Evolutionary conservation across 345 rosid genomes (phyloP).

Genomic region (Luvunga scandens): DNA sequence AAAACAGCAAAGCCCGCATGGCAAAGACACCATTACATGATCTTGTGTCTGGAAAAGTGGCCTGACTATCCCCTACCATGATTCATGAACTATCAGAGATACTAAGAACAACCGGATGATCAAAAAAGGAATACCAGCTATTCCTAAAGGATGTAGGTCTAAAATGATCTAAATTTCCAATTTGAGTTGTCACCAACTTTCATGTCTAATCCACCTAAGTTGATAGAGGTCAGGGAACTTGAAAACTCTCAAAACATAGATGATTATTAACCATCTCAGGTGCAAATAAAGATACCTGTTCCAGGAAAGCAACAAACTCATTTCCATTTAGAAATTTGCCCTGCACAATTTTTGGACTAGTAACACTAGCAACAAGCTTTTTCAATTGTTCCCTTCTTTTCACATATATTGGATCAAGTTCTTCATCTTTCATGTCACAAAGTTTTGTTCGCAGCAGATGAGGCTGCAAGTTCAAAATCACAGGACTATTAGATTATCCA

Average conservation of each 20-base stretch:
- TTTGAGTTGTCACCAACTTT: background rate
- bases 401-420: slow-evolving; percentile 83
- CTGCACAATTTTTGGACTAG: slow-evolving; percentile 93
- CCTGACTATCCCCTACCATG: background rate
- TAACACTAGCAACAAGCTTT: slow-evolving; percentile 67
- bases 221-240: background rate
- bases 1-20: background rate
- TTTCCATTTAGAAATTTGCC: slow-evolving; percentile 80
- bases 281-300: slow-evolving; percentile 59
- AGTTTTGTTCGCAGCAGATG: slow-evolving; percentile 95
- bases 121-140: background rate
- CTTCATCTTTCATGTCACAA: slow-evolving; percentile 91
- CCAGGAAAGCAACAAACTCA: slow-evolving; percentile 87
- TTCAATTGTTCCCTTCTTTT: slow-evolving; percentile 78
- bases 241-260: background rate
- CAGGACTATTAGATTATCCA: slow-evolving; percentile 25
- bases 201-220: background rate
- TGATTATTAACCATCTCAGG: background rate
- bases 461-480: slow-evolving; percentile 53
- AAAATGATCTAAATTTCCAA: background rate
- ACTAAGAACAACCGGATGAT: background rate
- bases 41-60: background rate
- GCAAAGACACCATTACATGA: background rate
- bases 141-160: background rate
- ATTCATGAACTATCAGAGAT: background rate